phyloP scores from a whole-genome alignment of 1,284 basidiomycete species.

The Vanrija pseudolonga region DNA sequence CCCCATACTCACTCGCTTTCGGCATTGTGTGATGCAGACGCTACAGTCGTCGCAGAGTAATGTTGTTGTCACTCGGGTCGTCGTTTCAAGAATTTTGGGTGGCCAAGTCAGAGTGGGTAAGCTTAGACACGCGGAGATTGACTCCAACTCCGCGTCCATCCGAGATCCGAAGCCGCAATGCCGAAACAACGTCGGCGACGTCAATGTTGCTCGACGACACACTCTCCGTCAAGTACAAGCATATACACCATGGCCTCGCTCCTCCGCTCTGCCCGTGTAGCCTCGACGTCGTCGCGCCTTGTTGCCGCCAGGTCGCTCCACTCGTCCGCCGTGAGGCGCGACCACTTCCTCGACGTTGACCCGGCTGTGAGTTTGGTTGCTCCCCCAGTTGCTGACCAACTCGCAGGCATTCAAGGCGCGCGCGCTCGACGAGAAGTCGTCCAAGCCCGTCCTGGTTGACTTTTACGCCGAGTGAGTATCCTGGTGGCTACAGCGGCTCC shows the following conservation, averaged over 20 bases:
- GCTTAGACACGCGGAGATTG: too few species aligned
- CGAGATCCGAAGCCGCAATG: too few species aligned
- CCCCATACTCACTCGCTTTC: slow-evolving; percentile 33
- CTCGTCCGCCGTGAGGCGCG: slow-evolving; percentile 19
- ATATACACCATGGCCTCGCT: slow-evolving; percentile 8
- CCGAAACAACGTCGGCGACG: too few species aligned
- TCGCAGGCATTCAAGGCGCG: slow-evolving; percentile 27
- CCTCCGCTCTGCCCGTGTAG: slow-evolving; percentile 12
- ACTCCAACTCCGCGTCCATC: too few species aligned
- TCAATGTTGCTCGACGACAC: not conserved
- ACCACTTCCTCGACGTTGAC: slow-evolving; percentile 36
- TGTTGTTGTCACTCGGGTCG: not conserved
- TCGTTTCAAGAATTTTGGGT: slow-evolving; percentile 11
- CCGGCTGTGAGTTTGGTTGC: slow-evolving; percentile 16
- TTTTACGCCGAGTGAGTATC: slow-evolving; percentile 45
- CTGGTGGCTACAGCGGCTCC: not conserved
- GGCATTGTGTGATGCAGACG: slow-evolving; percentile 24
- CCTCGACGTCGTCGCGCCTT: not conserved
- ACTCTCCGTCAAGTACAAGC: not conserved
- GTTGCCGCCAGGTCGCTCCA: slow-evolving; percentile 10
- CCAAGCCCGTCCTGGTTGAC: slow-evolving; percentile 46
- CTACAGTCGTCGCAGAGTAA: not conserved
- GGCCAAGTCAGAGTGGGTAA: slow-evolving; percentile 1
- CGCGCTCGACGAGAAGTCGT: slow-evolving; percentile 18
- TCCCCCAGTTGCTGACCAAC: slow-evolving; percentile 8